Conservation (phyloP, 495 filamentous ascomycete genomes). For the Xylaria scruposa region DNA sequence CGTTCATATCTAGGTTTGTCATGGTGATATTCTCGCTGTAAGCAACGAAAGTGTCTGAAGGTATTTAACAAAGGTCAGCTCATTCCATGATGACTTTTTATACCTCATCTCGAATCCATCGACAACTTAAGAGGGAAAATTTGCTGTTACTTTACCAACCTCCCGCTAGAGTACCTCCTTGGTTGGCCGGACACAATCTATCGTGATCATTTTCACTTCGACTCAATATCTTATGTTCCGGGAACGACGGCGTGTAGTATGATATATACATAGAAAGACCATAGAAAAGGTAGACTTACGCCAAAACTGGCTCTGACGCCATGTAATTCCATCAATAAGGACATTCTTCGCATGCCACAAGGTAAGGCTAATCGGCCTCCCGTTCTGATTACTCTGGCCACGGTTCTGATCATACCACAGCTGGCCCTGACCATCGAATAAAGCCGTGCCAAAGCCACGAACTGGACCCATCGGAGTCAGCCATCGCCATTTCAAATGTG, state of each 20-base stretch:
- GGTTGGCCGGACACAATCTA: background rate
- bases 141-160: background rate
- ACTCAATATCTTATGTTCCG: background rate
- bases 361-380: slow-evolving; percentile 49
- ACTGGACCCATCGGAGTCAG: slow-evolving; percentile 21
- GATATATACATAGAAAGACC: background rate
- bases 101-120: background rate
- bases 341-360: slow-evolving; percentile 42
- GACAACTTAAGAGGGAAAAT: background rate
- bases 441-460: slow-evolving; percentile 47
- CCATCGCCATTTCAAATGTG: background rate
- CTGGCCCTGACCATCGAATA: slow-evolving; percentile 53
- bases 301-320: slow-evolving; percentile 52
- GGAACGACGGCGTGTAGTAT: background rate
- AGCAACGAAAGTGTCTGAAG: slow-evolving; percentile 48
- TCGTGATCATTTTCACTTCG: background rate
- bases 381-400: slow-evolving; percentile 42
- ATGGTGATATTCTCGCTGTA: slow-evolving; percentile 48
- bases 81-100: background rate
- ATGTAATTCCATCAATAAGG: slow-evolving; percentile 50
- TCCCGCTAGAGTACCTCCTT: background rate
- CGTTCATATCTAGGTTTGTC: slow-evolving; percentile 53
- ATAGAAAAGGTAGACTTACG: slow-evolving; percentile 30
- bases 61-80: background rate
- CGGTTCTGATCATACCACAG: slow-evolving; percentile 52